These are phyloP conservation scores for Rhodofomes roseus DNA, from an alignment of 1,284 basidiomycete species.

Conservation along the genomic window DNA sequence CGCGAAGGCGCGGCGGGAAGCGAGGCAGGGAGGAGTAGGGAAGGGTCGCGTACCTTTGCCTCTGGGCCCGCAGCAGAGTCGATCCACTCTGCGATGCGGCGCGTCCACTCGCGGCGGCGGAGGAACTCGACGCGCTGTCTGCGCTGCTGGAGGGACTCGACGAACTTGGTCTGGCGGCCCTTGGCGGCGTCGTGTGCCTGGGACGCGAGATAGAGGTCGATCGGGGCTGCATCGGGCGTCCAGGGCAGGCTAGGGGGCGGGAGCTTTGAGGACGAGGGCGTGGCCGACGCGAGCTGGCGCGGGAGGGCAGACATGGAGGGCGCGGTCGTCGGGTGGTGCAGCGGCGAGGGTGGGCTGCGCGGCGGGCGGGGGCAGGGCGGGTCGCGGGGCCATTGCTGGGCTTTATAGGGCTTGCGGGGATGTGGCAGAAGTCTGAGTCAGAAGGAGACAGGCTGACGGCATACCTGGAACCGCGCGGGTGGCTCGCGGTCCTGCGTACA, in stretches of 20 bases:
- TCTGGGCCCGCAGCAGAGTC: slow-evolving; percentile 17
- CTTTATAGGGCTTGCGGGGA: background rate
- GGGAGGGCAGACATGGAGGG: background rate
- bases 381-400: too few species aligned
- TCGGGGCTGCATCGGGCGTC: background rate
- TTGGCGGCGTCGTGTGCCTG: background rate
- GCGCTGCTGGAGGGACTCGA: slow-evolving; percentile 26
- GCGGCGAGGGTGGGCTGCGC: background rate
- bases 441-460: background rate
- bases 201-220: background rate
- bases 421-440: background rate
- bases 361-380: background rate
- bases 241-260: background rate
- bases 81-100: slow-evolving; percentile 28
- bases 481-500: background rate
- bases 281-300: background rate
- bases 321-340: background rate
- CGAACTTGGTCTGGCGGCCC: slow-evolving; percentile 17
- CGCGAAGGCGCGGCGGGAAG: too few species aligned
- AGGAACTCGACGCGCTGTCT: slow-evolving; percentile 30
- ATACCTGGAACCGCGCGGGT: slow-evolving; percentile 2
- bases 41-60: slow-evolving; percentile 4
- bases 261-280: background rate
- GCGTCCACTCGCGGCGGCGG: slow-evolving; percentile 30
- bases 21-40: background rate